Base-by-base conservation (phyloP, 352 stramenopile genomes). In the Pythium dissimile region DNA sequence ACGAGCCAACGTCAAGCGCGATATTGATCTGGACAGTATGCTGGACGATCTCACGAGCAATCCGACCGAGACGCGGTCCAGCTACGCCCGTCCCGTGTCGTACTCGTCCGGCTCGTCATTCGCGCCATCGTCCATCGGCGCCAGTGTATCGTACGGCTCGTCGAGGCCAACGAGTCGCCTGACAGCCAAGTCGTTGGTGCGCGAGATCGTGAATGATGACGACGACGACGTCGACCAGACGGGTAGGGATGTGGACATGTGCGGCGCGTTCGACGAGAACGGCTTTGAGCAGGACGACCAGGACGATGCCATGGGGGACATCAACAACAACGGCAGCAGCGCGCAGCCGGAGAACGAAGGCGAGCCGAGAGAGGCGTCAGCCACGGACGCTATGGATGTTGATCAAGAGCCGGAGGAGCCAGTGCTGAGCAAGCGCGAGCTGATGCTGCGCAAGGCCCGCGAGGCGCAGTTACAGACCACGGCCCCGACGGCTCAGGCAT, bases 11-110 rank as follows among this genome's bases (percentile, higher is more conserved):
- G 59, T 75, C 2, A 94, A 91, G 61, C 72, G 64, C 56, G 84
- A 94, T 49, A 92, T 94, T 50, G 84, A 94, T 68, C 47, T 94
- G 31, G 80, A 94, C 46, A 94, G 84, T 39, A 89, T 94, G 82
- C 62, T 94, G 26, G 79, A 90, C 26, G 84, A 94, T 43, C 59
- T 94, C 18, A 92, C 82, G 30, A 92, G 73, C 48, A 94, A 94
- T 59, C 84, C 84, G 27, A 92, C 75, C 3, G 77, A 92, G 62
- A 71, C 77, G 7, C 62, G 66, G 1, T 63, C 75, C 41, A 59
- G 50, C 6, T 90, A 88, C 64, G 66, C 67, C 2, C 67, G 71
- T 8, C 79, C 84, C 0, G 66, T 85, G 63, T 80, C 74, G 38
- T 92, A 87, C 45, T 81, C 73, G 34, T 73, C 75, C 0, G 68